phyloP scores from a whole-genome alignment of 1,139 yeast species.

The Taphrina flavorubra region DNA sequence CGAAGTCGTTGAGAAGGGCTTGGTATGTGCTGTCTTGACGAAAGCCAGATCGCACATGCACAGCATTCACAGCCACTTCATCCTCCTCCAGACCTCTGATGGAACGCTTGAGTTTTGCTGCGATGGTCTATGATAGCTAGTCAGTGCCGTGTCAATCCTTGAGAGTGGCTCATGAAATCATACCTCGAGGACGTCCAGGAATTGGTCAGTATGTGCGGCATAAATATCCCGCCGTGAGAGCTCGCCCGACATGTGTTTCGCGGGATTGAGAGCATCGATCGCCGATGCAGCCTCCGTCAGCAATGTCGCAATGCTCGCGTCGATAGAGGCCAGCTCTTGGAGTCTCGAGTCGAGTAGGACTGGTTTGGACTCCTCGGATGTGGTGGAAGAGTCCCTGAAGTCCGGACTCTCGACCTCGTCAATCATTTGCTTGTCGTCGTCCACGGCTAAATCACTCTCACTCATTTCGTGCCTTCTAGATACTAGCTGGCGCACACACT shows the following conservation, averaged over 20 bases:
- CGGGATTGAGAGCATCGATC: conserved; percentile 25
- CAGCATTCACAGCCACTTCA: conserved; percentile 12
- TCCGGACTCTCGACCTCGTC: background rate
- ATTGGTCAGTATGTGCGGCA: conserved; percentile 13
- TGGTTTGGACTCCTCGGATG: conserved; percentile 42
- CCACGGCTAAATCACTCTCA: background rate
- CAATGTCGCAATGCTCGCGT: conserved; percentile 5
- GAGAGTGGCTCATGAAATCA: background rate
- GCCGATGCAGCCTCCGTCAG: conserved; percentile 20
- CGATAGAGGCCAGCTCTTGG: conserved; percentile 15
- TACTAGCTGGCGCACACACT: no score
- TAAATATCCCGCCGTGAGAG: conserved; percentile 4
- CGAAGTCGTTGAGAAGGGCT: background rate
- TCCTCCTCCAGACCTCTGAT: conserved; percentile 30
- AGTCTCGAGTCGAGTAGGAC: conserved; percentile 9
- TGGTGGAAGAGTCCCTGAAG: background rate
- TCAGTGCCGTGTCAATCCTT: no score
- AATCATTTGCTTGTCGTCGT: background rate
- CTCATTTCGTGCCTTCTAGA: background rate
- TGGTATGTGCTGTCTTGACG: conserved; percentile 2
- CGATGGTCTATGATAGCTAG: background rate
- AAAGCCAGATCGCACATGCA: conserved; percentile 1
- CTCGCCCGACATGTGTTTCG: background rate
- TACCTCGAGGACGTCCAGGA: conserved; percentile 31
- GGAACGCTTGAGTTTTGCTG: conserved; percentile 28